Evolutionary conservation across 169 alveolate species (phyloP), one percentile per base, ranked within the genome.

Genomic region (Cryptosporidium ubiquitum): DNA sequence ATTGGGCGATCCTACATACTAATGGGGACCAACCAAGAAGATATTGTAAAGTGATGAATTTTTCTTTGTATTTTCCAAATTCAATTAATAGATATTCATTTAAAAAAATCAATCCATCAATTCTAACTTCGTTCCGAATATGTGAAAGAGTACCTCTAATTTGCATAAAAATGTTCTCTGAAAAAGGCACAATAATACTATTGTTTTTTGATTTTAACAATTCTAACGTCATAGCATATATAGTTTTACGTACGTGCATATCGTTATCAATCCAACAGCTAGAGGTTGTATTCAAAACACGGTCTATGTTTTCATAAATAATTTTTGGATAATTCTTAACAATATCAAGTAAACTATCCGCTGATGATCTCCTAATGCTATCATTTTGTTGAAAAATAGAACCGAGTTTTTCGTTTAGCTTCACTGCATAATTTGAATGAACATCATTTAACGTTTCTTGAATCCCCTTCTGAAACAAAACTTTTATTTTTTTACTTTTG

Each of bases 221-320:
- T 61, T 79, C 68, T 31, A 79, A n/a, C 33, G 51, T 79, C 20
- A 79, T 40, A 12, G 35, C 29, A 37, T 64, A 64, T 23, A 66
- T 42, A 9, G 37, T 37, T 47, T 33, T 79, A 9, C 89, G 35
- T 10, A 79, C 68, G 18, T 64, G 33, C 16, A 20, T 39, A 42
- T 79, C 89, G 35, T 18, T 35, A 79, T 79, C 75, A 44, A 79
- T 60, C 89, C 89, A 79, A 79, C 89, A 79, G 37, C 61, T 79
- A 23, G 68, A 79, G 6, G 66, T 79, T 23, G 33, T 31, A 61
- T 29, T 79, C 33, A 79, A 42, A 35, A 79, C 89, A 40, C 66
- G 68, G 68, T 79, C 79, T n/a, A 79, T 57, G 39, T 79, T 58
- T 44, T 79, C 89, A 40, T 79, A 44, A 42, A 79, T 79, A 79